Base-by-base conservation (phyloP, 2,329 filamentous ascomycete genomes). In the Phialophora macrospora region DNA sequence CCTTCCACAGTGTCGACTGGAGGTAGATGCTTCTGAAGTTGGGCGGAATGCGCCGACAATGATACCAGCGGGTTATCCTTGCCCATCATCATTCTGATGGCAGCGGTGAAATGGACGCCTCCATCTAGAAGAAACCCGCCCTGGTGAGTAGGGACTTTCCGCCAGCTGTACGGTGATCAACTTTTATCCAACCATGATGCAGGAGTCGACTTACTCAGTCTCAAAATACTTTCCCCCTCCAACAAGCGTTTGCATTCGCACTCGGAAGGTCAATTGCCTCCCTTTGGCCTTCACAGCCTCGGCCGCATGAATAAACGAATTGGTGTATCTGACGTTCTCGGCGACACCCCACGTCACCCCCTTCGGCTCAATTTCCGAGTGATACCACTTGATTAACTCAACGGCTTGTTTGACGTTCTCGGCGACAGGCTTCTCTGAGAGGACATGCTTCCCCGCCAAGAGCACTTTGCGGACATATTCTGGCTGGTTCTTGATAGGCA, bases 51-150 rank as follows among this genome's bases (percentile, higher is more conserved):
- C 1, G 84, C 84, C 9, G 80, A 81, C 1, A 84, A 72, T 24
- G 74, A 76, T 2, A 78, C 75, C 44, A 81, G 74, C 1, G 78
- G 77, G 52, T 82, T 79, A 5, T 78, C 73, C 1, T 75, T 65
- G 48, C 82, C 77, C 4, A 87, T 74, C 63, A 87, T 72, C 48
- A 83, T 68, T 24, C 85, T 77, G 44, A 84, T 78, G 2, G 76
- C 83, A 28, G 85, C 85, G 34, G 84, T 74, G 64, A 82, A 82
- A 70, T 87, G 85, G 17, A 87, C 81, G 2, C 85, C 85, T 2
- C 82, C 85, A 64, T 88, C 85, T 1, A 88, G 79, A 54, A 88
- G 69, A 67, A 87, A 87, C 0, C 85, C 85, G 22, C 85, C 85
- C 72, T 87, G 84, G 70, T 87, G 82, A 34, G 79, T 78, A 0